Conservation (phyloP, 202 grass and related monocot species). For the Brachypodium distachyon region DNA sequence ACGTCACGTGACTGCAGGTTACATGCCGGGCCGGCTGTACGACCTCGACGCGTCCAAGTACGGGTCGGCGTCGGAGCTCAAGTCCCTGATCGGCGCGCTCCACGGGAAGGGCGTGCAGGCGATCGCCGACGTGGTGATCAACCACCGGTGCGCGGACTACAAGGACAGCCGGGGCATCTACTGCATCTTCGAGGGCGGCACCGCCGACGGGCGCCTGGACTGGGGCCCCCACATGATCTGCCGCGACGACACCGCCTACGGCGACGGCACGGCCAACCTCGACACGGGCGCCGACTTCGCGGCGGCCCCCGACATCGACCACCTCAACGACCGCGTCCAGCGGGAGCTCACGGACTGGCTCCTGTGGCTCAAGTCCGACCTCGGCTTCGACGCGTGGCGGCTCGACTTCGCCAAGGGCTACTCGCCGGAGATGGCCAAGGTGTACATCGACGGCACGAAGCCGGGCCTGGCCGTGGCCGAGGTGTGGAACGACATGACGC, state of each 20-base stretch:
- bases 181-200: constrained; percentile 71
- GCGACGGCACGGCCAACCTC: constrained; percentile 55
- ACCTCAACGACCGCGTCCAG: constrained; percentile 59
- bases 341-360: constrained; percentile 68
- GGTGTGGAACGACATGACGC: constrained; percentile 15
- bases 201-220: constrained; percentile 60
- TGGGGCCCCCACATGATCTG: constrained; percentile 90
- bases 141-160: constrained; percentile 47
- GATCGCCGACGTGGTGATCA: constrained; percentile 61
- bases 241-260: constrained; percentile 48
- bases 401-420: constrained; percentile 70
- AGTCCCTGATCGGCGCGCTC: constrained; percentile 36
- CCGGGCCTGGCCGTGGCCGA: constrained; percentile 36
- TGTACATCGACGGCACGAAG: constrained; percentile 22
- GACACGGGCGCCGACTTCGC: constrained; percentile 55
- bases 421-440: constrained; percentile 35
- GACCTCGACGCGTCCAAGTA: constrained; percentile 49
- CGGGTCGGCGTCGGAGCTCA: constrained; percentile 26
- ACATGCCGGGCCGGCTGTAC: constrained; percentile 47
- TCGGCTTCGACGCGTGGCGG: constrained; percentile 74
- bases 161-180: constrained; percentile 51
- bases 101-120: constrained; percentile 28
- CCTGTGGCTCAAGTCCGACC: constrained; percentile 60
- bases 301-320: constrained; percentile 72
- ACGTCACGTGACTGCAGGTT: constrained; percentile 34